These are phyloP conservation scores for Ailanthus altissimus DNA, from an alignment of 345 rosid genomes.

Conservation along the genomic window DNA sequence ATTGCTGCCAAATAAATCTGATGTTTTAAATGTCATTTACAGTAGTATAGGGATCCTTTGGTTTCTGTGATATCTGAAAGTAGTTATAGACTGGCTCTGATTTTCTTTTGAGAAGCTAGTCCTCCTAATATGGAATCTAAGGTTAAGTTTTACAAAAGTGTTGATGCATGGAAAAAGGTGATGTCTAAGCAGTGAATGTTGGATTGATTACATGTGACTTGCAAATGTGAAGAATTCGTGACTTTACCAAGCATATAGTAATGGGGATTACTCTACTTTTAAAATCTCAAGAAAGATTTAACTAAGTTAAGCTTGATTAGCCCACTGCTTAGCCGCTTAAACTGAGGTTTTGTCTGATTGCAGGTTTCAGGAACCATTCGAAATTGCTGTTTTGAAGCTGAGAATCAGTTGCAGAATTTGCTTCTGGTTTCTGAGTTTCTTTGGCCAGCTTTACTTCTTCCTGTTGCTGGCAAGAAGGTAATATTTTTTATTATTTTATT, in stretches of 20 bases:
- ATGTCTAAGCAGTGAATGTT: background rate
- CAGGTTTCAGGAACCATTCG: slow-evolving; percentile 87
- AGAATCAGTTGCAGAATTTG: slow-evolving; percentile 75
- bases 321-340: slow-evolving; percentile 4
- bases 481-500: background rate
- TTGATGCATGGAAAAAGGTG: background rate
- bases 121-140: background rate
- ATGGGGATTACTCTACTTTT: background rate
- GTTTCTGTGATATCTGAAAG: background rate
- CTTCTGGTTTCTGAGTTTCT: slow-evolving; percentile 86
- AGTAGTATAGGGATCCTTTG: background rate
- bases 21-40: background rate
- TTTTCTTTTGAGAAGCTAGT: background rate
- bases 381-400: slow-evolving; percentile 94
- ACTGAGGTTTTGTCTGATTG: slow-evolving; percentile 23
- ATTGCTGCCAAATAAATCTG: background rate
- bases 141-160: slow-evolving; percentile 2
- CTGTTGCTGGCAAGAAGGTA: slow-evolving; percentile 94
- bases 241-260: background rate
- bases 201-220: slow-evolving; percentile 12
- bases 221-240: background rate
- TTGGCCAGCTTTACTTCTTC: slow-evolving; percentile 90
- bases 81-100: background rate
- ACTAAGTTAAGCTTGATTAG: slow-evolving; percentile 9
- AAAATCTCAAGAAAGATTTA: slow-evolving; percentile 12